These are phyloP conservation scores for Mycosphaerella arachidis DNA, from an alignment of 2,329 filamentous ascomycete genomes.

Conservation along the genomic window DNA sequence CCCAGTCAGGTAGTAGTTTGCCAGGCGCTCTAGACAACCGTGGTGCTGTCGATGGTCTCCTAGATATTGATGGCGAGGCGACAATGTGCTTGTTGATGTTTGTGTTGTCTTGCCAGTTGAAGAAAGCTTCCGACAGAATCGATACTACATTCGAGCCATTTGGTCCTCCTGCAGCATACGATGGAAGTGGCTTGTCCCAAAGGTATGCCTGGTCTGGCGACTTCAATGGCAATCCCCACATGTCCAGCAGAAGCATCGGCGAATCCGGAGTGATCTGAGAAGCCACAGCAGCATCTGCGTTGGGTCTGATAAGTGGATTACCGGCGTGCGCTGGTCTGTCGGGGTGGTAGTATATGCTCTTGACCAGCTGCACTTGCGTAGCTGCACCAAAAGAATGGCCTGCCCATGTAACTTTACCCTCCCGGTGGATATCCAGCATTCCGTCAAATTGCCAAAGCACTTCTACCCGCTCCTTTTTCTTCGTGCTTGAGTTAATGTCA, in stretches of 20 bases:
- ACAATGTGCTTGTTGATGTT: slow-evolving; percentile 63
- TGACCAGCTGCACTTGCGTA: slow-evolving; percentile 70
- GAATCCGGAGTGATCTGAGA: slow-evolving; percentile 64
- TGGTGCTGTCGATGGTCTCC: slow-evolving; percentile 27
- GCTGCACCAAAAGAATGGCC: slow-evolving; percentile 80
- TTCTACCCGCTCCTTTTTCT: slow-evolving; percentile 36
- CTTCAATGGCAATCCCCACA: slow-evolving; percentile 72
- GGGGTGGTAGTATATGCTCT: slow-evolving; percentile 66
- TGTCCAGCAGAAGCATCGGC: slow-evolving; percentile 67
- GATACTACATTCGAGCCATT: slow-evolving; percentile 59
- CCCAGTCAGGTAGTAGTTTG: slow-evolving; percentile 27
- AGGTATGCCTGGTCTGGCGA: slow-evolving; percentile 60
- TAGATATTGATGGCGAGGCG: slow-evolving; percentile 31
- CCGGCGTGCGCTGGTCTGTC: slow-evolving; percentile 39
- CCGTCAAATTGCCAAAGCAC: slow-evolving; percentile 57
- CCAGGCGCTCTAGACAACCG: slow-evolving; percentile 26
- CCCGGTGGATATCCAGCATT: slow-evolving; percentile 63
- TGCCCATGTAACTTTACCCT: slow-evolving; percentile 68
- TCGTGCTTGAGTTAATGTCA: slow-evolving; percentile 37
- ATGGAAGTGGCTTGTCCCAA: slow-evolving; percentile 68
- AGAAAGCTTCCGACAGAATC: slow-evolving; percentile 72
- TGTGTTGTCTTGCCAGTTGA: slow-evolving; percentile 71
- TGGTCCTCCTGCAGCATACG: slow-evolving; percentile 52
- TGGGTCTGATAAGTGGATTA: slow-evolving; percentile 59
- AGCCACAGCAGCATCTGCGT: slow-evolving; percentile 51